Evolutionary conservation across 2,329 filamentous ascomycete species (phyloP).

Genomic region (Ophiosphaerella korrae): DNA sequence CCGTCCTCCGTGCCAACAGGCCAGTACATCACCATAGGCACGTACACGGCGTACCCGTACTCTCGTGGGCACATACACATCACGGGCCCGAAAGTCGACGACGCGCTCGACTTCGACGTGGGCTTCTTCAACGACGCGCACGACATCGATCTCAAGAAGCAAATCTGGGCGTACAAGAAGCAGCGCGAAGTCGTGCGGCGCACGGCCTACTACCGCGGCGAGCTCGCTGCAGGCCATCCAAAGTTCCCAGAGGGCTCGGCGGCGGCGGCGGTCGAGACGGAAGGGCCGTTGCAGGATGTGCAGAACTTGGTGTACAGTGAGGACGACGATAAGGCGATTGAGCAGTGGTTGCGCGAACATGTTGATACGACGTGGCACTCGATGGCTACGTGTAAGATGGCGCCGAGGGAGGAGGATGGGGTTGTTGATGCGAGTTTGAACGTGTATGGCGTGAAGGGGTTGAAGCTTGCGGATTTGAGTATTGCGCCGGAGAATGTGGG

Average conservation of each 20-base stretch:
- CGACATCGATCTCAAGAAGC: constrained; percentile 63
- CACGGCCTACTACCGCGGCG: constrained; percentile 55
- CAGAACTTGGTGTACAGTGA: constrained; percentile 28
- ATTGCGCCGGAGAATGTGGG: constrained; percentile 52
- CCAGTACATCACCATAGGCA: constrained; percentile 59
- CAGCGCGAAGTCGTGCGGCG: constrained; percentile 63
- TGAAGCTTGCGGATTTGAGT: constrained; percentile 53
- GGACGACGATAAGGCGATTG: constrained; percentile 45
- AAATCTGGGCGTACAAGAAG: constrained; percentile 67
- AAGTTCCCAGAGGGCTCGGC: constrained; percentile 27
- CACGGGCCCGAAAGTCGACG: constrained; percentile 50
- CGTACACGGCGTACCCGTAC: constrained; percentile 65
- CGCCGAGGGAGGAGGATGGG: constrained; percentile 34
- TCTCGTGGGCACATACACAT: constrained; percentile 68
- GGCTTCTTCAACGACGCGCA: constrained; percentile 62
- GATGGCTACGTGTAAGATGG: constrained; percentile 41
- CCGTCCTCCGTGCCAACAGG: constrained; percentile 41
- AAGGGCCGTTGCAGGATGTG: constrained; percentile 12
- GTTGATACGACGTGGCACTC: constrained; percentile 43
- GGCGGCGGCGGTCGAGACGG: constrained; percentile 18
- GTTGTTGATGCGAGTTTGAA: constrained; percentile 35
- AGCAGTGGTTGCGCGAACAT: constrained; percentile 48
- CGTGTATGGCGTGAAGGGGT: constrained; percentile 32
- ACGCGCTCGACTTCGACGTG: constrained; percentile 60
- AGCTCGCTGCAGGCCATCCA: constrained; percentile 34